Evolutionary conservation across 345 rosid species (phyloP).

Genomic region (Ricinus communis): DNA sequence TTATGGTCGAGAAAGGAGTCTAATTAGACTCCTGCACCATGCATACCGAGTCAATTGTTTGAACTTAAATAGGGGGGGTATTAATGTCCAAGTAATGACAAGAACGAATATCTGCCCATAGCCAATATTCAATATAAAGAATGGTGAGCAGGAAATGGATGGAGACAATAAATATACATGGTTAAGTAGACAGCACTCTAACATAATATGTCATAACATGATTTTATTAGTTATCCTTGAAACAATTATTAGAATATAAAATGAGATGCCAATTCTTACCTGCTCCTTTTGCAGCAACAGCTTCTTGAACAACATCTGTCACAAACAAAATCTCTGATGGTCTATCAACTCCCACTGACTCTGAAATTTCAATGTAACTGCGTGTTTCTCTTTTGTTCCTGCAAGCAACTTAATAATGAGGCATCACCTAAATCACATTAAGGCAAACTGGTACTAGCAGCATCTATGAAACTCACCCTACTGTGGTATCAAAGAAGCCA

Average conservation of each 20-base stretch:
- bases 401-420: constrained; percentile 11
- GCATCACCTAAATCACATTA: not conserved
- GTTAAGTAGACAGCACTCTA: not conserved
- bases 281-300: constrained; percentile 81
- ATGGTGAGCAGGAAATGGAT: too few relatives aligned
- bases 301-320: constrained; percentile 88
- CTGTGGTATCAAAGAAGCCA: constrained; percentile 79
- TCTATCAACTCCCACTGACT: constrained; percentile 75
- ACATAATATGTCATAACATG: not conserved
- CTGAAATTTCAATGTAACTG: constrained; percentile 75
- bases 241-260: not conserved
- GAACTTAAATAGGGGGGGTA: not conserved
- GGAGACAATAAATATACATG: not conserved
- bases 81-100: not conserved
- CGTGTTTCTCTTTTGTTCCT: constrained; percentile 78
- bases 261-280: constrained; percentile 38
- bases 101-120: too few relatives aligned
- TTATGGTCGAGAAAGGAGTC: too few relatives aligned
- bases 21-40: too few relatives aligned
- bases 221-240: not conserved
- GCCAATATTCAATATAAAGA: too few relatives aligned
- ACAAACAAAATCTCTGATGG: constrained; percentile 78
- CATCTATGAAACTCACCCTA: constrained; percentile 54
- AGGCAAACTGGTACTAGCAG: not conserved
- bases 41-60: not conserved